Base-by-base conservation (phyloP, 768 basidiomycete genomes). In the Naganishia onofrii region DNA sequence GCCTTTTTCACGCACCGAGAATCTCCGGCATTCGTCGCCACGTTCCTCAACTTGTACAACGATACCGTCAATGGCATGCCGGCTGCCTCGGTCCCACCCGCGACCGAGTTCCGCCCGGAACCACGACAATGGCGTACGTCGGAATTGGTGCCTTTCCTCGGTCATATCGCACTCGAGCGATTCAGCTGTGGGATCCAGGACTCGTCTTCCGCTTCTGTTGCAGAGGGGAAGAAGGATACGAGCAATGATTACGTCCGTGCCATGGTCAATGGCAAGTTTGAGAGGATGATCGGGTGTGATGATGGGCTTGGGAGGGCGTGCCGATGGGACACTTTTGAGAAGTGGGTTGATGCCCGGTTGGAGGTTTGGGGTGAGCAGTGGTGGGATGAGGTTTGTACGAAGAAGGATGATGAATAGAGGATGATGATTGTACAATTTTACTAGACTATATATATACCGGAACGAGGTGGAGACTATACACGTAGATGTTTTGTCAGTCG, bases 1-100 rank as follows among this genome's bases (percentile, higher is more conserved):
- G 74, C 79, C 23, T 82, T 78, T 66, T 81, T 83, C 71, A 83
- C 83, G 0, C 83, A 83, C 69, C 79, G 83, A 21, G 82, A 83
- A 70, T 82, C 82, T 12, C 81, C 82, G 0, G 81, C 80, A 0
- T 78, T 83, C 73, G 82, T 81, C 10, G 75, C 81, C 3, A 76
- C 77, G 53, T 80, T 82, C 58, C 73, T 83, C 31, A 82, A 82
- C 70, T 71, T 83, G 0, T 83, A 80, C 80, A 82, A 83, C 74
- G 57, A 68, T 8, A 66, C 52, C 46, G 51, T 74, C 51, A 60
- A 73, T 58, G 63, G 31, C 2, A 60, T 70, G 52, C 69, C 58
- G 1, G 28, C 60, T 19, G 71, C 80, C 13, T 73, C 71, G 13
- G 56, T 68, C 19, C 38, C 71, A 13, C 80, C 78, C 7, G 73